phyloP scores from a whole-genome alignment of 2,329 filamentous ascomycete species.

The Byssochlamys sp. region DNA sequence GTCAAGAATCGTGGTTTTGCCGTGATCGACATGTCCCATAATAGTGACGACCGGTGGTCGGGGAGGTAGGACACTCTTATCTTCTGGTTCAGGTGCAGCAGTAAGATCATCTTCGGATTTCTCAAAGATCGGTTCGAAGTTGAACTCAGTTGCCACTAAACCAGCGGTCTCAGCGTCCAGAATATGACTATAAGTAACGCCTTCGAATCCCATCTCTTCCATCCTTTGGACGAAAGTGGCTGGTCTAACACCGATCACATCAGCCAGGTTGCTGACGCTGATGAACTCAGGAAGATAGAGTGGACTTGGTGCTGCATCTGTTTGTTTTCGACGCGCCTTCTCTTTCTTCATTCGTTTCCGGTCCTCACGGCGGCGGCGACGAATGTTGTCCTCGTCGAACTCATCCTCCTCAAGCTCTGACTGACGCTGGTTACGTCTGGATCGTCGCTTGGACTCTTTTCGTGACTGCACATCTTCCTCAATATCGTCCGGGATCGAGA shows the following conservation, averaged over 20 bases:
- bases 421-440: slow-evolving; percentile 14
- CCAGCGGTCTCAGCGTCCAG: slow-evolving; percentile 84
- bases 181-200: slow-evolving; percentile 70
- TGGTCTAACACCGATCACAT: slow-evolving; percentile 60
- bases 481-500: background rate
- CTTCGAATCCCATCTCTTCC: slow-evolving; percentile 79
- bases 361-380: slow-evolving; percentile 22
- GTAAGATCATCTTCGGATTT: slow-evolving; percentile 59
- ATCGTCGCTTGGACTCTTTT: slow-evolving; percentile 16
- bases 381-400: slow-evolving; percentile 23
- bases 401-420: slow-evolving; percentile 22
- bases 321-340: slow-evolving; percentile 32
- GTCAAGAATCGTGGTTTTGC: slow-evolving; percentile 92
- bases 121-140: slow-evolving; percentile 74
- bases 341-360: slow-evolving; percentile 34
- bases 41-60: slow-evolving; percentile 94
- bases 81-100: slow-evolving; percentile 58
- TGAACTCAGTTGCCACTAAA: slow-evolving; percentile 83
- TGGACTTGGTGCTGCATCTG: slow-evolving; percentile 40
- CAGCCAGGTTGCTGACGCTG: slow-evolving; percentile 71
- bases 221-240: slow-evolving; percentile 66
- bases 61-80: slow-evolving; percentile 56
- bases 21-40: slow-evolving; percentile 98
- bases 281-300: slow-evolving; percentile 86
- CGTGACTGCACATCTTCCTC: background rate